phyloP scores from a whole-genome alignment of 192 early-diverging fungal genomes.

The Linnemannia elongata region DNA sequence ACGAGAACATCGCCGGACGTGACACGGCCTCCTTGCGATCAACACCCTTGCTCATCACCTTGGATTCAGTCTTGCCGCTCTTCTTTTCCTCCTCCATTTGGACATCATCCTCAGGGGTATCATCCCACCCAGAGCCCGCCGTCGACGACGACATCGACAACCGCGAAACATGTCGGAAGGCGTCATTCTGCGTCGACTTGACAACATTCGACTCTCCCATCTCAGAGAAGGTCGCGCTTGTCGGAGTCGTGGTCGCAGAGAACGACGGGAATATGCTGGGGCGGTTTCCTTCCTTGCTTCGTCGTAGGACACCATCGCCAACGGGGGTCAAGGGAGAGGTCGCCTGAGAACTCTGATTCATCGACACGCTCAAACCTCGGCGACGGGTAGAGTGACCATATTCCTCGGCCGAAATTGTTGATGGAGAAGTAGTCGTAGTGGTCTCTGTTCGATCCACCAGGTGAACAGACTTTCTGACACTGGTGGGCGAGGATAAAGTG shows the following conservation, averaged over 20 bases:
- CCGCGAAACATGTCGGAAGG: constrained; percentile 18
- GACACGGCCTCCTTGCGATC: not conserved
- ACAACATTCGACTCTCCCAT: constrained; percentile 18
- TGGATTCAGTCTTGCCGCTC: not conserved
- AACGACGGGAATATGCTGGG: not conserved
- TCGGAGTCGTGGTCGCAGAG: not conserved
- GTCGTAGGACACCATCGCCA: constrained; percentile 22
- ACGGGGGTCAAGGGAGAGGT: constrained; percentile 9
- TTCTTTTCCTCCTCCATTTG: not conserved
- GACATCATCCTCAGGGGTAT: constrained; percentile 11
- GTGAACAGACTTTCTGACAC: constrained; percentile 9
- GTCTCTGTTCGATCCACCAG: not conserved
- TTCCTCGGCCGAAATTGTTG: constrained; percentile 5
- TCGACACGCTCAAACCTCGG: constrained; percentile 14
- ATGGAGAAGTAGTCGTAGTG: not conserved
- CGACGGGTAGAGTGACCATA: constrained; percentile 12
- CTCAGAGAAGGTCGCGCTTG: not conserved
- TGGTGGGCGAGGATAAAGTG: not conserved
- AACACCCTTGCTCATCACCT: not conserved
- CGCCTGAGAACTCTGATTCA: not conserved
- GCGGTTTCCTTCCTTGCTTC: constrained; percentile 37
- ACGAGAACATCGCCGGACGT: not conserved
- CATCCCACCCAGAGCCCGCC: constrained; percentile 44
- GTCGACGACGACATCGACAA: constrained; percentile 26
- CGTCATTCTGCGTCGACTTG: constrained; percentile 42